Base-by-base conservation (phyloP, 352 stramenopile genomes). In the Phytophthora boehmeriae region DNA sequence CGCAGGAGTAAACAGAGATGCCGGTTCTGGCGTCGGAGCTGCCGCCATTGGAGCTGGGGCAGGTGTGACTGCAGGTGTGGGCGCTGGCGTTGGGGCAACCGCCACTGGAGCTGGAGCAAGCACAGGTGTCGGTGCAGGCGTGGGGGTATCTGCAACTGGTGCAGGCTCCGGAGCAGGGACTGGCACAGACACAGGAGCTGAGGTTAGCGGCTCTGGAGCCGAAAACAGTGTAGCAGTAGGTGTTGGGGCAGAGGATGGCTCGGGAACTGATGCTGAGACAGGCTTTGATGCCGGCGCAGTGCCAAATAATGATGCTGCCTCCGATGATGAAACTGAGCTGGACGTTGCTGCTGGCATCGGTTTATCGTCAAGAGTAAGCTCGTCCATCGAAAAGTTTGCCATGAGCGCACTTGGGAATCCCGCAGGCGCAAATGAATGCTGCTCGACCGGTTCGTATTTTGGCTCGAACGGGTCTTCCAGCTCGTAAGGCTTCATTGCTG, bases 361-460 rank as follows among this genome's bases (percentile, higher is more conserved):
- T 34, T 70, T 62, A 44, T 78, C 68, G 23, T 67, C 61, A 17
- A 80, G 39, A 25, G 56, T 28, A 34, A 80, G 61, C 30, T 80
- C 72, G n/a, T 80, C 72, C 72, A 78, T 71, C 16, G 72, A 80
- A 39, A 80, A 80, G 46, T 80, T 80, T 38, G 71, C 68, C 51
- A 73, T 51, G 20, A 76, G 58, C 23, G 65, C 68, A 16, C 64
- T 74, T n/a, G 68, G 68, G 35, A 76, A 76, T 43, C 68, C 68
- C 20, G 60, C 17, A 20, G 64, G 54, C 9, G 46, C 64, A 42
- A 55, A 62, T 19, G 59, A 41, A 45, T 39, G 23, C 16, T 16
- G 19, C 0, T 63, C 57, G 27, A 22, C 35, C 6, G 54, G 16
- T 0, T 68, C 59, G 19, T 74, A 76, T 35, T 50, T 48, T 27